These are phyloP conservation scores for Candolleomyces eurysporus DNA, from an alignment of 768 basidiomycete genomes.

Conservation along the genomic window DNA sequence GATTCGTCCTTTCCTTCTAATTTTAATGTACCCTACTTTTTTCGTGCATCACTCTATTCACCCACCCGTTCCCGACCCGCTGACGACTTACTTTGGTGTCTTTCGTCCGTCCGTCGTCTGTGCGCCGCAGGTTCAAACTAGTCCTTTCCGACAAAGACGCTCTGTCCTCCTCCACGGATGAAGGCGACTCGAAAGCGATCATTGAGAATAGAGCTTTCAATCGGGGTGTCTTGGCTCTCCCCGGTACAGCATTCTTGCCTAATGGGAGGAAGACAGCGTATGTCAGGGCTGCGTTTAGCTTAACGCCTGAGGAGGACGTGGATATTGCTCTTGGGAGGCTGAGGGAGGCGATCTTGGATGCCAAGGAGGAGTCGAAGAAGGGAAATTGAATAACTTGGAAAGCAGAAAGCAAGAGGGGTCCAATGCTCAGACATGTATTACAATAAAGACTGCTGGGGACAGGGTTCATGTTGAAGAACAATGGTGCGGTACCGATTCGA, in stretches of 20 bases:
- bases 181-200: conserved; percentile 68
- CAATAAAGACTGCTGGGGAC: no score
- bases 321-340: conserved; percentile 73
- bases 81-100: not conserved
- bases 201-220: conserved; percentile 75
- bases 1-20: not conserved
- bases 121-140: conserved; percentile 63
- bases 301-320: conserved; percentile 62
- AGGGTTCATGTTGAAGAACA: no score
- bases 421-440: no score
- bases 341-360: conserved; percentile 33
- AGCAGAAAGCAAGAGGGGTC: no score
- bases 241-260: conserved; percentile 81
- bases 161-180: conserved; percentile 13
- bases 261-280: conserved; percentile 66
- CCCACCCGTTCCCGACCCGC: no score
- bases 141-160: conserved; percentile 31
- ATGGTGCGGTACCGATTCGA: no score
- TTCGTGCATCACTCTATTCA: no score
- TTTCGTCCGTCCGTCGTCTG: not conserved
- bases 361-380: conserved; percentile 3
- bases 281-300: conserved; percentile 82
- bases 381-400: not conserved
- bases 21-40: not conserved
- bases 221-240: conserved; percentile 85